phyloP scores from a whole-genome alignment of 768 basidiomycete species.

The Tylopilus cervinicoccineus region DNA sequence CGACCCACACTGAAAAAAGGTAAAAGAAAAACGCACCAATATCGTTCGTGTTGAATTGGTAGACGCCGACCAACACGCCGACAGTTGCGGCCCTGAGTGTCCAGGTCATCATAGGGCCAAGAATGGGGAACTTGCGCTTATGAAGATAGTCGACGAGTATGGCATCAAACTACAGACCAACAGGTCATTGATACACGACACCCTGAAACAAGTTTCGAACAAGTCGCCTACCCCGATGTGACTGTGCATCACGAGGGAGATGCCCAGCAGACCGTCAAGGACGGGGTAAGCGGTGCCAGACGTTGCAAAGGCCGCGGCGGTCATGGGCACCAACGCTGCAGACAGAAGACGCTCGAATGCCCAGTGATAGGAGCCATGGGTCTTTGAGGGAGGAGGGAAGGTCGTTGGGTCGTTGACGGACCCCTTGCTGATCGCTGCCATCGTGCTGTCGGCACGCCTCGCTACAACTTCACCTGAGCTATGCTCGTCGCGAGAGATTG shows the following conservation, averaged over 20 bases:
- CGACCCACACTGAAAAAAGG: not conserved
- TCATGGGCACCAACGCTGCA: constrained; percentile 84
- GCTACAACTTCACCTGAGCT: constrained; percentile 24
- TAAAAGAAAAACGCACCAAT: constrained; percentile 60
- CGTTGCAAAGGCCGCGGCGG: constrained; percentile 80
- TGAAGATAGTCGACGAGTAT: constrained; percentile 88
- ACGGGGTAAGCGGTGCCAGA: constrained; percentile 75
- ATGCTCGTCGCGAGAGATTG: not conserved
- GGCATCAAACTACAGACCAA: constrained; percentile 57
- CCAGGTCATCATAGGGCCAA: constrained; percentile 75
- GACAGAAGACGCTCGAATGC: constrained; percentile 92
- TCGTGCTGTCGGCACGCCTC: constrained; percentile 37
- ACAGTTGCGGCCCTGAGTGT: constrained; percentile 70
- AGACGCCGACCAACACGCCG: constrained; percentile 83
- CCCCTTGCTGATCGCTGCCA: constrained; percentile 77
- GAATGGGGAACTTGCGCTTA: constrained; percentile 84
- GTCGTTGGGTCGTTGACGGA: constrained; percentile 93
- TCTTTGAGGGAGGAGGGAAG: constrained; percentile 77
- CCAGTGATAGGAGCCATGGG: constrained; percentile 89
- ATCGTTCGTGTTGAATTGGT: constrained; percentile 98
- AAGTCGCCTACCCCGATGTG: constrained; percentile 81
- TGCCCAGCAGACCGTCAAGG: constrained; percentile 84
- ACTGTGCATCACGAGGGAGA: constrained; percentile 88
- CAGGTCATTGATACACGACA: not conserved
- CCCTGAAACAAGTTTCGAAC: not conserved